A percentile compares a stretch with the other conserved stretches of the same genome.
phyloP scores from a whole-genome alignment of 202 grass and related monocot species.

The Schoenoplectus tabernaemontani region DNA sequence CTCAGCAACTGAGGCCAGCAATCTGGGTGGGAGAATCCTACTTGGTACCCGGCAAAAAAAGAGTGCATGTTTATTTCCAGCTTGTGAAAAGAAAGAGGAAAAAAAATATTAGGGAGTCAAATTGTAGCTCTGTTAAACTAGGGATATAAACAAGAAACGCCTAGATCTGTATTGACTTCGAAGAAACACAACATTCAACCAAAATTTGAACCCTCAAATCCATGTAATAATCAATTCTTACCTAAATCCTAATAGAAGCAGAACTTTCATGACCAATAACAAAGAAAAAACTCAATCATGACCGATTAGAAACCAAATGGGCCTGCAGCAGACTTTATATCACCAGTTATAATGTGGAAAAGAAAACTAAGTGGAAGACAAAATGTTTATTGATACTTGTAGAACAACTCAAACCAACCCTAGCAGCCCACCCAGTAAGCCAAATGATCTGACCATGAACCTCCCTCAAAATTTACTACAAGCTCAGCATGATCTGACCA shows the following conservation, averaged over 20 bases:
- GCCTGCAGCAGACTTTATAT: not conserved
- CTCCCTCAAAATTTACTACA: not conserved
- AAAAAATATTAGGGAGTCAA: not conserved
- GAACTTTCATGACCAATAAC: not conserved
- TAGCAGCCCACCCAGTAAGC: not conserved
- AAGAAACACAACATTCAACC: not conserved
- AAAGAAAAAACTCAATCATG: not conserved
- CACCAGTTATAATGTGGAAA: not conserved
- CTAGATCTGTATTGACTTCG: not conserved
- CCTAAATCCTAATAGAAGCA: not conserved
- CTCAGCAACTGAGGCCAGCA: conserved; percentile 34
- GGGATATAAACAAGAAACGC: not conserved
- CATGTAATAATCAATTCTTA: not conserved
- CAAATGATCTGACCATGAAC: not conserved
- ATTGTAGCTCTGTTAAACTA: not conserved
- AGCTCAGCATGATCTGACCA: not conserved
- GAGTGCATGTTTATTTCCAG: conserved; percentile 28
- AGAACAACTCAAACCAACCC: not conserved
- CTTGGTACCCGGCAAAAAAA: conserved; percentile 30
- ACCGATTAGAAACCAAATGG: not conserved
- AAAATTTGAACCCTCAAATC: not conserved
- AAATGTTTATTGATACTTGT: not conserved
- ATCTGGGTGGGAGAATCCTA: not conserved
- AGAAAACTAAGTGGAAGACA: not conserved
- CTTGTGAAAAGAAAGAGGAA: not conserved